These are phyloP conservation scores for Acanthamoeba castellanii DNA, from an alignment of 208 protist genomes.

Conservation along the genomic window DNA sequence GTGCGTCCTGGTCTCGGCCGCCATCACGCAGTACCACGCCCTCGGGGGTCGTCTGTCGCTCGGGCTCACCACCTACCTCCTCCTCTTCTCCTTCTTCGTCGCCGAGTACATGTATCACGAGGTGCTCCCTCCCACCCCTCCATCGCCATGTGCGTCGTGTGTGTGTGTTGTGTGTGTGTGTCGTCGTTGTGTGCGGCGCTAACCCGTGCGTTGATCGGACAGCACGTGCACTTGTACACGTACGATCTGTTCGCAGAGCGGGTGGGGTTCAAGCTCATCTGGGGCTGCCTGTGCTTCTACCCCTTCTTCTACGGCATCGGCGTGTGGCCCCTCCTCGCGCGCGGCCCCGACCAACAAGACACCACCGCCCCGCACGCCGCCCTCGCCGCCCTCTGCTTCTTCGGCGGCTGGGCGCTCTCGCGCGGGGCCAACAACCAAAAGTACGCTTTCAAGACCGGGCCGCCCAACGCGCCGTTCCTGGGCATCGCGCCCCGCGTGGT, in stretches of 20 bases:
- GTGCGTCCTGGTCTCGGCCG: not conserved
- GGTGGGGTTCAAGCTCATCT: conserved; percentile 5
- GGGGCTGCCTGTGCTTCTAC: conserved; percentile 49
- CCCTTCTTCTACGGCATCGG: conserved; percentile 38
- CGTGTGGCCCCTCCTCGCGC: not conserved
- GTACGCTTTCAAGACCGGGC: not conserved
- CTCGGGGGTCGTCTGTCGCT: not conserved
- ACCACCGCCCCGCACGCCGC: not conserved
- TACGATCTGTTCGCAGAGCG: conserved; percentile 5
- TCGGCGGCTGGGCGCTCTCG: not conserved
- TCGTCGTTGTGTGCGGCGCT: not conserved
- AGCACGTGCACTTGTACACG: conserved; percentile 35
- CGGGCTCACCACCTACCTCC: not conserved
- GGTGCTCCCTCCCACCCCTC: not conserved
- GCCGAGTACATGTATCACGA: conserved; percentile 8
- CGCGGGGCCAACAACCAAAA: conserved; percentile 47
- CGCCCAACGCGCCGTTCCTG: not conserved
- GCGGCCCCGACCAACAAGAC: not conserved
- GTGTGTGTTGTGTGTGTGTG: too few relatives aligned
- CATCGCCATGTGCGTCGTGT: not conserved
- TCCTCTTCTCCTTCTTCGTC: not conserved
- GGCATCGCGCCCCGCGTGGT: not conserved
- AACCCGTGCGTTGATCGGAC: not conserved
- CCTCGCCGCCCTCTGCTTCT: not conserved
- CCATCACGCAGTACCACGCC: not conserved